Conservation (phyloP, 2,329 filamentous ascomycete genomes). For the Trichoderma oligosporum region DNA sequence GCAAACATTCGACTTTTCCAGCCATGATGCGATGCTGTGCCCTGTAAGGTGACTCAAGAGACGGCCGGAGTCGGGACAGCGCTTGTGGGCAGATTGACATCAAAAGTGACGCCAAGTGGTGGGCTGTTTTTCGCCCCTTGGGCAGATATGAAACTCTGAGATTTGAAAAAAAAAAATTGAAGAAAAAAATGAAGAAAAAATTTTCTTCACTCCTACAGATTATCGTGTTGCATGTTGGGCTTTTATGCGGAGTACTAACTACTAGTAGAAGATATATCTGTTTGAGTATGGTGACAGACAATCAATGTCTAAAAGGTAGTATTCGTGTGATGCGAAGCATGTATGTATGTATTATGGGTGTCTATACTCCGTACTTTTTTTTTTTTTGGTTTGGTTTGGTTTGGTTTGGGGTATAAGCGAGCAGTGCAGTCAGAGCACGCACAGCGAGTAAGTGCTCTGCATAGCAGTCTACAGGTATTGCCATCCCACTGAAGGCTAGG, state of each 20-base stretch:
- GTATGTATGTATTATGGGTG: not conserved
- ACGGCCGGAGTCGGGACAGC: conserved; percentile 6
- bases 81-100: conserved; percentile 17
- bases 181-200: not conserved
- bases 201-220: not conserved
- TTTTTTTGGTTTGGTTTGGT: too few relatives aligned
- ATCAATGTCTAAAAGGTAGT: not conserved
- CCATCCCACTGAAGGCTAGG: not conserved
- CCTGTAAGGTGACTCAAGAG: conserved; percentile 17
- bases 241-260: too few relatives aligned
- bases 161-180: not conserved
- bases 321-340: not conserved
- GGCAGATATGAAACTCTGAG: not conserved
- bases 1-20: conserved; percentile 16
- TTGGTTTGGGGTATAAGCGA: too few relatives aligned
- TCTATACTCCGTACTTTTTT: too few relatives aligned
- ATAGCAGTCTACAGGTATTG: not conserved
- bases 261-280: not conserved
- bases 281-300: not conserved
- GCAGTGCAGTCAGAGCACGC: not conserved
- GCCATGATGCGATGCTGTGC: conserved; percentile 18
- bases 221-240: conserved; percentile 6
- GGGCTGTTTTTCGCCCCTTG: conserved; percentile 20
- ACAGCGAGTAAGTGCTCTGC: not conserved
- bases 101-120: conserved; percentile 11